Evolutionary conservation across 1,139 yeast species (phyloP).

Genomic region (Nakaseomyces delphensis): DNA sequence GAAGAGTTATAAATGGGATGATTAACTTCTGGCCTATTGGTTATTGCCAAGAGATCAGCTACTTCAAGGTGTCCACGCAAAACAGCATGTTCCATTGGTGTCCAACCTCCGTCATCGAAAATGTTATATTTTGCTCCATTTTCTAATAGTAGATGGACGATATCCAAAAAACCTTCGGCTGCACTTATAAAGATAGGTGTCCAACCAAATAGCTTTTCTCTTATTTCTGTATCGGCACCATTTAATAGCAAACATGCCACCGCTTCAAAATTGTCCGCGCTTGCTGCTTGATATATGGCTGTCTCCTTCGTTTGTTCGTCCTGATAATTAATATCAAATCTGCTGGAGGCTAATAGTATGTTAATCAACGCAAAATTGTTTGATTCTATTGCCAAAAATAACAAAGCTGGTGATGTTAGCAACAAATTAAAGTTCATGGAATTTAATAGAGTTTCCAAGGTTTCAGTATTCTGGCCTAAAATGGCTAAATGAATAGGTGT

Average conservation of each 20-base stretch:
- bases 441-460: conserved; percentile 52
- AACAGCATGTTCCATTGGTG: conserved; percentile 93
- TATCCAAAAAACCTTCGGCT: conserved; percentile 62
- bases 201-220: conserved; percentile 84
- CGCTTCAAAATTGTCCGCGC: conserved; percentile 47
- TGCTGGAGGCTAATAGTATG: conserved; percentile 47
- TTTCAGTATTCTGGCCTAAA: conserved; percentile 72
- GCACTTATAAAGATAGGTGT: conserved; percentile 90
- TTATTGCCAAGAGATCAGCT: conserved; percentile 52
- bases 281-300: conserved; percentile 70
- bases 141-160: conserved; percentile 48
- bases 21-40: conserved; percentile 19
- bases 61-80: conserved; percentile 77
- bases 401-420: conserved; percentile 43
- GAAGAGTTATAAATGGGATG: conserved; percentile 13
- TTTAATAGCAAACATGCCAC: conserved; percentile 48
- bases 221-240: conserved; percentile 66
- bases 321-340: conserved; percentile 55
- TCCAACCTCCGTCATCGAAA: conserved; percentile 88
- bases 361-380: conserved; percentile 51
- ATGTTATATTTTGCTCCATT: conserved; percentile 47
- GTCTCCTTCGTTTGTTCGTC: conserved; percentile 67
- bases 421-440: conserved; percentile 35
- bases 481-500: conserved; percentile 83
- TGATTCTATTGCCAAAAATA: conserved; percentile 64